Evolutionary conservation across 2,329 filamentous ascomycete genomes (phyloP).

Genomic region (Sporothrix globosa): DNA sequence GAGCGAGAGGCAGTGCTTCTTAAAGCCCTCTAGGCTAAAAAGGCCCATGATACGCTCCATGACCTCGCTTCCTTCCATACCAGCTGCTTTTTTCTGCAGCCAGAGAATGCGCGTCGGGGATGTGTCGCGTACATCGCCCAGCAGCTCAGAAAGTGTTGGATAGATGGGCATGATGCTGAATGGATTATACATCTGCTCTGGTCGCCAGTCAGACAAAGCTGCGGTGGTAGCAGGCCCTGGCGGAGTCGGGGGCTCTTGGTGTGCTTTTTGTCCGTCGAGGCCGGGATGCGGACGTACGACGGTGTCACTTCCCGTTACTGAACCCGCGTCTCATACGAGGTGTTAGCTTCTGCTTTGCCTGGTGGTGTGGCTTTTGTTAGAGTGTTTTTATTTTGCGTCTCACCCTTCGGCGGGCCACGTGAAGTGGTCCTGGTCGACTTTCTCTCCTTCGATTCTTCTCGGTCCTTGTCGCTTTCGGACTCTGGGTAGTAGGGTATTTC

Average conservation of each 20-base stretch:
- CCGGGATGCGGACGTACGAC: neutral
- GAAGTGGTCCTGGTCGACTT: neutral
- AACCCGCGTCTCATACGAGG: neutral
- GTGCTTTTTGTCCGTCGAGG: neutral
- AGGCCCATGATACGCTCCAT: conserved; percentile 16
- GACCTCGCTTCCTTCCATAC: neutral
- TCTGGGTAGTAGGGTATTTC: too few relatives aligned
- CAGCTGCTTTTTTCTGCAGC: conserved; percentile 5
- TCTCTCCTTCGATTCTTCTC: neutral
- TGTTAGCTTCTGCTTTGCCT: neutral
- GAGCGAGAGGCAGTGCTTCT: neutral
- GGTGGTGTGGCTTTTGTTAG: neutral
- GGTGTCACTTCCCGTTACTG: neutral
- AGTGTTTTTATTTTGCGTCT: neutral
- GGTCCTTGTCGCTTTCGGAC: too few relatives aligned
- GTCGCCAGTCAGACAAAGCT: neutral
- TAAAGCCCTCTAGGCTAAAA: conserved; percentile 3
- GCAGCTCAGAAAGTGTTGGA: neutral
- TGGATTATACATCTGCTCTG: conserved; percentile 16
- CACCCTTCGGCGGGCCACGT: neutral
- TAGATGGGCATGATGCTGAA: neutral
- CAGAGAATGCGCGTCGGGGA: neutral
- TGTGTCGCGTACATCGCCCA: neutral
- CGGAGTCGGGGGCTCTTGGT: neutral
- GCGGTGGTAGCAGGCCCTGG: neutral